A percentile compares a stretch with the other conserved stretches of the same genome.
Evolutionary conservation across 805 yeast species (phyloP).

Genomic region (Starmerella scarabaei): DNA sequence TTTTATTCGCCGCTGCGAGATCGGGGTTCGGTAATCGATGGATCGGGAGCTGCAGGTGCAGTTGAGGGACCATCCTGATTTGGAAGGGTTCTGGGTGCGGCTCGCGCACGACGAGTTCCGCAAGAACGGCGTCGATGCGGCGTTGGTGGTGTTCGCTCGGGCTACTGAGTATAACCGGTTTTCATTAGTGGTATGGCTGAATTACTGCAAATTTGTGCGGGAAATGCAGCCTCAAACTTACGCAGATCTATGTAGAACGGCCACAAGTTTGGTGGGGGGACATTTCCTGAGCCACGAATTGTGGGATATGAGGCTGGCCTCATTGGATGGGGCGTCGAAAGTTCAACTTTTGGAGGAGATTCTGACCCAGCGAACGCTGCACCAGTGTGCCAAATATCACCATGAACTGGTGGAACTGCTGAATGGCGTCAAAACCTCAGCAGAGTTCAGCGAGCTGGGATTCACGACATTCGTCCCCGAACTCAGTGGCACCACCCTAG

Average conservation of each 20-base stretch:
- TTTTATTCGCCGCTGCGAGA: too few relatives aligned
- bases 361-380: constrained; percentile 33
- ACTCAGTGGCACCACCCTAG: not conserved
- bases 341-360: constrained; percentile 32
- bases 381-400: constrained; percentile 73
- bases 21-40: too few relatives aligned
- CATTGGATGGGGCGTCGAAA: constrained; percentile 32
- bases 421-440: not conserved
- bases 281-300: constrained; percentile 67
- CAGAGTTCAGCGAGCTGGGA: not conserved
- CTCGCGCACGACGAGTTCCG: constrained; percentile 30
- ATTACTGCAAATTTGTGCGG: constrained; percentile 26
- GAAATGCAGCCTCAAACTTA: not conserved
- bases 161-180: constrained; percentile 26
- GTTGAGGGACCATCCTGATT: constrained; percentile 27
- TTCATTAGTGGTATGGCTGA: constrained; percentile 30
- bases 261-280: constrained; percentile 41
- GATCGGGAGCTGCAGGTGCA: not conserved
- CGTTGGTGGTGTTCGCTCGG: constrained; percentile 26
- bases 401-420: constrained; percentile 27
- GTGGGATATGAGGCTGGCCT: constrained; percentile 70
- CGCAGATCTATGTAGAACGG: constrained; percentile 33
- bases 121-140: constrained; percentile 24
- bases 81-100: constrained; percentile 33
- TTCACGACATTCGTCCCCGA: constrained; percentile 3